phyloP scores from a whole-genome alignment of 2,329 filamentous ascomycete genomes.

The Sclerotinia nivalis region DNA sequence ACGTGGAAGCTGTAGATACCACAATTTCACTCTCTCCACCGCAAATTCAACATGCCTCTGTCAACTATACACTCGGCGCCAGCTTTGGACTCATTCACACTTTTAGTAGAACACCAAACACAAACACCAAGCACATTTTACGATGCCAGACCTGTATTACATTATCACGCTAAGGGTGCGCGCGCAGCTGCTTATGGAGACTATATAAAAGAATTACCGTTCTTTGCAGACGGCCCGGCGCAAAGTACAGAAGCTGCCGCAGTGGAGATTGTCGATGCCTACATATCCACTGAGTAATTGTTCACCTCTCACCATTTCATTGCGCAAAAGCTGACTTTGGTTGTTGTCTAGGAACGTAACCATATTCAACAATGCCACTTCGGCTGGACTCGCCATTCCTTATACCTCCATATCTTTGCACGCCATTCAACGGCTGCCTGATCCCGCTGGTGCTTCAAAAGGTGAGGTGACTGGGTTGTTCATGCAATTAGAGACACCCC shows the following conservation, averaged over 20 bases:
- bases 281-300: conserved; percentile 59
- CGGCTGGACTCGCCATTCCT: conserved; percentile 65
- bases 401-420: conserved; percentile 76
- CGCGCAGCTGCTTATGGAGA: conserved; percentile 59
- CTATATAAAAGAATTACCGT: conserved; percentile 54
- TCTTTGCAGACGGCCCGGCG: conserved; percentile 45
- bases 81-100: conserved; percentile 58
- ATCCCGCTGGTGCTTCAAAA: conserved; percentile 44
- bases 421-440: conserved; percentile 62
- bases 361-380: conserved; percentile 60
- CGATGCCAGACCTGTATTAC: conserved; percentile 68
- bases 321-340: conserved; percentile 23
- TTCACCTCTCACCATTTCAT: conserved; percentile 2
- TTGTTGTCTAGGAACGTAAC: conserved; percentile 53
- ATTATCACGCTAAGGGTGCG: conserved; percentile 59
- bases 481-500: conserved; percentile 67
- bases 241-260: conserved; percentile 21
- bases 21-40: background rate
- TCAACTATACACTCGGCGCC: conserved; percentile 61
- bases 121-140: conserved; percentile 74
- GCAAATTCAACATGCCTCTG: conserved; percentile 33
- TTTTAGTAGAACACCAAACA: conserved; percentile 67
- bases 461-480: conserved; percentile 54
- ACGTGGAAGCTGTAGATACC: background rate
- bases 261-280: conserved; percentile 47